Evolutionary conservation across 768 basidiomycete genomes (phyloP), one percentile per base, ranked within the genome.

Genomic region (Psilocybe cubensis): DNA sequence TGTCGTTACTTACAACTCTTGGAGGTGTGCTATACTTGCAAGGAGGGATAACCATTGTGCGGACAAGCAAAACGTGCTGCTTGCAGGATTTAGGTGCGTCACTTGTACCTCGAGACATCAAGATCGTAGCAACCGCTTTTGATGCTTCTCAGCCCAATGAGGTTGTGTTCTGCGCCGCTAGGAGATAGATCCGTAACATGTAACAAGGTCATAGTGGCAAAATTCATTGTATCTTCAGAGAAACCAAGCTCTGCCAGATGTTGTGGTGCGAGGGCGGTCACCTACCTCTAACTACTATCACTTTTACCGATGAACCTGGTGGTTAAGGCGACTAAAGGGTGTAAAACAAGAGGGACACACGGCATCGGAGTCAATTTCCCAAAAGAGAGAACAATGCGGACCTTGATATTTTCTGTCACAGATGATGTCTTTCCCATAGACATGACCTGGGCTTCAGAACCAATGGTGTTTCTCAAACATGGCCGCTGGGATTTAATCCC

Each of bases 381-480:
- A 52, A 58, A 58, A 45, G 29, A 58, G 56, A 55, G 57, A 61
- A 61, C 60, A 61, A 61, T 59, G 33, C 48, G 52, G 54, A 54
- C 57, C 21, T 59, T 54, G 44, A 42, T 43, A 47, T 18, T 47
- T 27, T 6, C 23, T 27, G 27, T 33, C 55, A 43, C 38, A 25
- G 21, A 38, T 42, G 40, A 31, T 49, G 14, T 27, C 17, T 21
- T 42, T 28, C 14, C 43, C 35, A 12, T 21, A 29, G 21, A 20
- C 23, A 38, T 41, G 28, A 48, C 42, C 53, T 43, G 42, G 25
- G 41, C 33, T 10, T 27, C 28, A 29, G n/a, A 33, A 44, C 11
- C 14, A 10, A 47, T n/a, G 20, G 33, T 25, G 50, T 9, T 11
- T 42, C n/a, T 44, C 2, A 18, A 41, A 27, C 21, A 53, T 25